Conservation (phyloP, 2,329 filamentous ascomycete species). For the Verticillium tricorpus region DNA sequence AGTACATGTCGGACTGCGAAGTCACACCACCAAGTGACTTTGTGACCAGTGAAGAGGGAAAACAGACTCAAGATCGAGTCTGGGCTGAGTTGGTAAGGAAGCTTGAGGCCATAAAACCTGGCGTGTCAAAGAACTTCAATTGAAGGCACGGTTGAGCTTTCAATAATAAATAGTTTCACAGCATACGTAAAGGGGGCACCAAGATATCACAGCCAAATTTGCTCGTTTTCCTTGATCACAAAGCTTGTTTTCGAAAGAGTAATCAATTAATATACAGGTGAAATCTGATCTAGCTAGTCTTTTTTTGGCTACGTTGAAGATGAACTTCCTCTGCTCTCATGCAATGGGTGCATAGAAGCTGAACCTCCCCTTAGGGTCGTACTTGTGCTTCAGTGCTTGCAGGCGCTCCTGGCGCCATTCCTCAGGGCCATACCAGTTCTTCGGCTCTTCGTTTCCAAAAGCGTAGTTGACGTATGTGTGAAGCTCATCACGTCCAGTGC, state of each 20-base stretch:
- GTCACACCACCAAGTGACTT: constrained; percentile 26
- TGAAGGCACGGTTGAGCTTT: neutral
- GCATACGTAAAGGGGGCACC: too few species aligned
- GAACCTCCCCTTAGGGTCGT: constrained; percentile 40
- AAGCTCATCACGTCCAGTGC: constrained; percentile 24
- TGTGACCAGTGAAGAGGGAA: constrained; percentile 33
- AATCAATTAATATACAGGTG: too few species aligned
- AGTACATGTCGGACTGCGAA: constrained; percentile 34
- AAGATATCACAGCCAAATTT: too few species aligned
- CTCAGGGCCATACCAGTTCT: constrained; percentile 43
- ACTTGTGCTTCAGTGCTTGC: constrained; percentile 39
- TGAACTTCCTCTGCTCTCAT: neutral
- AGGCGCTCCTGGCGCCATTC: constrained; percentile 42
- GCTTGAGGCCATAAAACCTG: constrained; percentile 36
- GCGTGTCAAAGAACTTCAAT: constrained; percentile 13
- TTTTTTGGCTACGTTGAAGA: too few species aligned
- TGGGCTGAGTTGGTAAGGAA: constrained; percentile 38
- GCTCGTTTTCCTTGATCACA: too few species aligned
- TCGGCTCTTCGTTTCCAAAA: constrained; percentile 36
- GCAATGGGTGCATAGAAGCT: constrained; percentile 37
- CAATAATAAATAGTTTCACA: too few species aligned
- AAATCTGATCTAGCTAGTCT: too few species aligned
- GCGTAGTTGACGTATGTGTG: constrained; percentile 49
- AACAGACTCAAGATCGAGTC: constrained; percentile 28
- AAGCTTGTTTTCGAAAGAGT: too few species aligned